A percentile compares a stretch with the other conserved stretches of the same genome.
phyloP scores from a whole-genome alignment of 2,329 filamentous ascomycete species.

The Colletotrichum orbiculare region DNA sequence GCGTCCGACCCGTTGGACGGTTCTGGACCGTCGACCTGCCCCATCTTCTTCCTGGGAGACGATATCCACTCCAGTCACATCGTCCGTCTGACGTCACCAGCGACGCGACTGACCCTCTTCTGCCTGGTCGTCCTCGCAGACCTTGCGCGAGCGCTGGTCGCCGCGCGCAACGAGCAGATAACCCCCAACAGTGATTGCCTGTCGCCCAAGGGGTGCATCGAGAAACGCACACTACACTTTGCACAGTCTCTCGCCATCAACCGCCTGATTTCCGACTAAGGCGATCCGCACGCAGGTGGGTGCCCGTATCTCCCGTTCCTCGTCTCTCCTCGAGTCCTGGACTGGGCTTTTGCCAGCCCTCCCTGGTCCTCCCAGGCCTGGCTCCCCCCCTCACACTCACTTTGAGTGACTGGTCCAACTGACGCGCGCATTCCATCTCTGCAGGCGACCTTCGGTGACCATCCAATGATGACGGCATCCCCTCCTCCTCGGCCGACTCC shows the following conservation, averaged over 20 bases:
- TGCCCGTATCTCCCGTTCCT: constrained; percentile 27
- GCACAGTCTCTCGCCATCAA: constrained; percentile 22
- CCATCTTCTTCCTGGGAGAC: constrained; percentile 20
- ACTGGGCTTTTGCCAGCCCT: neutral
- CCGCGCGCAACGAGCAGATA: constrained; percentile 23
- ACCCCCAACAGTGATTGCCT: constrained; percentile 7
- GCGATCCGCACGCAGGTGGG: constrained; percentile 28
- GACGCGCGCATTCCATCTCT: constrained; percentile 16
- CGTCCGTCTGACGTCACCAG: constrained; percentile 31
- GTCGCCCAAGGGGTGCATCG: constrained; percentile 18
- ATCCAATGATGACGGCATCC: constrained; percentile 33
- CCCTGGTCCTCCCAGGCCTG: constrained; percentile 3
- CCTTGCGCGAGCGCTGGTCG: constrained; percentile 14
- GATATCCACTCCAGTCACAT: constrained; percentile 17
- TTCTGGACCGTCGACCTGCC: constrained; percentile 30
- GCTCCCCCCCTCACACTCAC: constrained; percentile 13
- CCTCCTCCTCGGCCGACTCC: constrained; percentile 33
- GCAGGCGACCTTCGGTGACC: constrained; percentile 13
- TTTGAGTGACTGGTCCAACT: constrained; percentile 15
- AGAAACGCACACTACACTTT: constrained; percentile 17
- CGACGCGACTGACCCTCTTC: constrained; percentile 9
- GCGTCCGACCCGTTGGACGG: constrained; percentile 26
- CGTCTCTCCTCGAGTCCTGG: constrained; percentile 2
- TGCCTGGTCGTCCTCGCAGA: constrained; percentile 26
- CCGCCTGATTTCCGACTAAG: constrained; percentile 17